phyloP scores from a whole-genome alignment of 306 rosid species.

The Cucumis melo region DNA sequence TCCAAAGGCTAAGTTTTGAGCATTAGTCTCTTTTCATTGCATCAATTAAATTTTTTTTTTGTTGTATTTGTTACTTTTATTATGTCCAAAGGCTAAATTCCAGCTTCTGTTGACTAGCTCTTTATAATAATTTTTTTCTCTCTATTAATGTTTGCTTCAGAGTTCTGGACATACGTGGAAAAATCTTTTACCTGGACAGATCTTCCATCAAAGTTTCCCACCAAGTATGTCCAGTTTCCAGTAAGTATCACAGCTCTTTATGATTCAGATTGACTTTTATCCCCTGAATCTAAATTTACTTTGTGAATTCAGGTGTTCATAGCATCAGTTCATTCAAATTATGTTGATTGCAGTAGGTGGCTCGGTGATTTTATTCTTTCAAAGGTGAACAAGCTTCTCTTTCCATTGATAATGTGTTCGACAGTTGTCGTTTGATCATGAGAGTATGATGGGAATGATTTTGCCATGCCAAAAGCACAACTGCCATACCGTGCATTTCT shows the following conservation, averaged over 20 bases:
- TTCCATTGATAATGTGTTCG: neutral
- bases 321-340: conserved; percentile 75
- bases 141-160: conserved; percentile 34
- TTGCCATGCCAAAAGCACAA: neutral
- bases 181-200: conserved; percentile 95
- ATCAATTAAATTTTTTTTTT: too few relatives aligned
- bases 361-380: conserved; percentile 92
- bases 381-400: conserved; percentile 43
- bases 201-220: conserved; percentile 88
- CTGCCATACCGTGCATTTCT: too few relatives aligned
- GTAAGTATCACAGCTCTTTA: conserved; percentile 35
- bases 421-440: neutral
- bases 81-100: neutral
- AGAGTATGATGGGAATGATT: neutral
- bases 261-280: conserved; percentile 9
- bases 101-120: neutral
- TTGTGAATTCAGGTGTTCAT: conserved; percentile 50
- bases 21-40: too few relatives aligned
- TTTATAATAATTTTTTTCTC: neutral
- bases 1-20: neutral
- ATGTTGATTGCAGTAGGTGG: conserved; percentile 98
- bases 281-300: neutral
- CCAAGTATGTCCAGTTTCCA: conserved; percentile 92
- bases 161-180: conserved; percentile 85
- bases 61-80: too few relatives aligned